phyloP scores from a whole-genome alignment of 805 yeast genomes.

The Metschnikowia anglica region DNA sequence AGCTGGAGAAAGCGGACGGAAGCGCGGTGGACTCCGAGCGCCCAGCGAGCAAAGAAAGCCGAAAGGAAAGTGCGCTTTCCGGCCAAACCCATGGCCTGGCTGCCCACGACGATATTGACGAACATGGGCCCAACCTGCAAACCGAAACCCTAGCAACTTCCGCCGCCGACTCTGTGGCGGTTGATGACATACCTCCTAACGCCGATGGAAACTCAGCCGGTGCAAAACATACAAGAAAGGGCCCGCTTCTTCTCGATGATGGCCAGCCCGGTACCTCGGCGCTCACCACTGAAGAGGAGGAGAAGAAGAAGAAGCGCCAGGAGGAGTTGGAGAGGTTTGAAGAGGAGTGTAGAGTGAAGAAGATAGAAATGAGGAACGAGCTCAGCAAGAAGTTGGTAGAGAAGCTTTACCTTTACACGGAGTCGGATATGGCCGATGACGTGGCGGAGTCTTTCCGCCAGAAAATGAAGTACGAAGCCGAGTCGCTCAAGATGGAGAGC shows the following conservation, averaged over 20 bases:
- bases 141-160: too few species aligned
- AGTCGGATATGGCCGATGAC: conserved; percentile 45
- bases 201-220: too few species aligned
- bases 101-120: too few species aligned
- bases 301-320: conserved; percentile 45
- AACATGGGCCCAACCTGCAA: not conserved
- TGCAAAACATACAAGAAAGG: not conserved
- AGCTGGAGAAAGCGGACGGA: not conserved
- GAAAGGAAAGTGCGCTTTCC: not conserved
- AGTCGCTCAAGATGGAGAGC: conserved; percentile 75
- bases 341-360: conserved; percentile 69
- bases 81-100: too few species aligned
- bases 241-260: conserved; percentile 19
- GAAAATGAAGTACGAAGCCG: conserved; percentile 78
- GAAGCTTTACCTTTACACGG: conserved; percentile 44
- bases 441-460: conserved; percentile 51
- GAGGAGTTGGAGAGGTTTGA: conserved; percentile 65
- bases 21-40: not conserved
- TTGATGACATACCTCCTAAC: not conserved
- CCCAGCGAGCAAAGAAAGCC: not conserved
- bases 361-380: conserved; percentile 61
- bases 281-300: conserved; percentile 38
- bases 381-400: conserved; percentile 56
- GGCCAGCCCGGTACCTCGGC: conserved; percentile 6
- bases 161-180: too few species aligned